Base-by-base conservation (phyloP, 257 asterid species). In the Ballota nigra region DNA sequence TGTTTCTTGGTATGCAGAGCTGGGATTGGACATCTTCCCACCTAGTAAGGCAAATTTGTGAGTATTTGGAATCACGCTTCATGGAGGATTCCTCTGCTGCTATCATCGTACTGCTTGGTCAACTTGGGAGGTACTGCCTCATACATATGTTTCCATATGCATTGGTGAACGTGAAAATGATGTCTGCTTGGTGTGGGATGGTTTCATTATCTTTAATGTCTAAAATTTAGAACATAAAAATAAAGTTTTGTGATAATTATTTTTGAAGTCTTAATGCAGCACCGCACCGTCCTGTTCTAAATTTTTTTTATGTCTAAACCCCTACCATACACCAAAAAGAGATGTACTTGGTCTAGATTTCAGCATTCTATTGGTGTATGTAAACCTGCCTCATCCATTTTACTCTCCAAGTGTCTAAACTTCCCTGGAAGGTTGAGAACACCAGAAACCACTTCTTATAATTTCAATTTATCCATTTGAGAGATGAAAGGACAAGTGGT, bases 1-100 rank as follows among this genome's bases (percentile, higher is more conserved):
- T 68, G 64, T 19, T 6, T 66, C 24, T 38, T 81, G 71, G 55
- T 59, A 71, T 82, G 79, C 96, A 94, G 99, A 81, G 81, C 77
- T 94, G 99, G 97, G 82, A 80, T 55, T 91, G 99, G 99, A 82
- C 88, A 63, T 81, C 52, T 55, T 83, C 74, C 73, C 82, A 82
- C 69, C 69, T 94, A 36, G 45, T 90, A 53, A 60, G 74, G 28
- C 87, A 67, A 52, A 58, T 91, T 73, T 68, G 86, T 66, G 79
- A 79, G 40, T 40, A 82, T 70, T 58, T 83, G 83, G 95, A 88
- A 66, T 77, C 87, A 5, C 76, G 65, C 79, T 72, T 70, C 22
- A 43, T 68, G 73, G 92, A 84, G 72, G 66, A 78, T 52, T 72
- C 79, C 33, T 82, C 86, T 68, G 80, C 82, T 67, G 95, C 92